Evolutionary conservation across 192 early-diverging fungal species (phyloP).

Genomic region (Diversispora epigaea): DNA sequence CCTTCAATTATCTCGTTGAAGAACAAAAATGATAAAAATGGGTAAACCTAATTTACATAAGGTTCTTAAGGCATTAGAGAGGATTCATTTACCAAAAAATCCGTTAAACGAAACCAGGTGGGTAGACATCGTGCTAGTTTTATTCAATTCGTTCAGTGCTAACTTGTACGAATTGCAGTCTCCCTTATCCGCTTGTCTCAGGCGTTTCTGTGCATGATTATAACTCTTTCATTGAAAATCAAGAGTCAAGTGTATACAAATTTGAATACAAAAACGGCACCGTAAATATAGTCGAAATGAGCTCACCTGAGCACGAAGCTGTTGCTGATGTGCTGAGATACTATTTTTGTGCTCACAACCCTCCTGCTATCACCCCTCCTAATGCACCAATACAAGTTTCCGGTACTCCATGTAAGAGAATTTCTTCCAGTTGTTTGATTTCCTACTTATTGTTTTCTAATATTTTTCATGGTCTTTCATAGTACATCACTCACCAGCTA

Average conservation of each 20-base stretch:
- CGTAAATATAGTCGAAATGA: too few relatives aligned
- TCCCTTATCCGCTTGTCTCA: slow-evolving; percentile 16
- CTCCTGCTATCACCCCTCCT: background rate
- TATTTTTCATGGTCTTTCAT: too few relatives aligned
- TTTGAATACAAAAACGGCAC: too few relatives aligned
- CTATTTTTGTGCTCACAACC: background rate
- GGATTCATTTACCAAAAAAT: slow-evolving; percentile 10
- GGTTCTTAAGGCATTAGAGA: slow-evolving; percentile 2
- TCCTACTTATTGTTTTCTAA: background rate
- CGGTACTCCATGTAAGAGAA: slow-evolving; percentile 5
- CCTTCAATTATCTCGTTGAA: too few relatives aligned
- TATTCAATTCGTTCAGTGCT: slow-evolving; percentile 1
- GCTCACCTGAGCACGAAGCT: slow-evolving; percentile 20
- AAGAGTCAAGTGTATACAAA: too few relatives aligned
- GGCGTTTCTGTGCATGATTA: too few relatives aligned
- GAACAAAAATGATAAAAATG: too few relatives aligned
- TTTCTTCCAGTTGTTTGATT: slow-evolving; percentile 10
- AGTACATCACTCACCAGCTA: too few relatives aligned
- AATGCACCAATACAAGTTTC: slow-evolving; percentile 20
- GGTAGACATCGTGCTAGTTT: slow-evolving; percentile 16
- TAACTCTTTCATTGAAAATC: too few relatives aligned
- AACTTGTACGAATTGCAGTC: slow-evolving; percentile 20
- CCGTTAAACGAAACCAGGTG: background rate
- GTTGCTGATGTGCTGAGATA: background rate
- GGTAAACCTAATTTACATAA: background rate